Percentiles rank a stretch among this genome's conserved stretches.
Evolutionary conservation across 1,284 basidiomycete species (phyloP).

Genomic region (Anthracocystis walkeri): DNA sequence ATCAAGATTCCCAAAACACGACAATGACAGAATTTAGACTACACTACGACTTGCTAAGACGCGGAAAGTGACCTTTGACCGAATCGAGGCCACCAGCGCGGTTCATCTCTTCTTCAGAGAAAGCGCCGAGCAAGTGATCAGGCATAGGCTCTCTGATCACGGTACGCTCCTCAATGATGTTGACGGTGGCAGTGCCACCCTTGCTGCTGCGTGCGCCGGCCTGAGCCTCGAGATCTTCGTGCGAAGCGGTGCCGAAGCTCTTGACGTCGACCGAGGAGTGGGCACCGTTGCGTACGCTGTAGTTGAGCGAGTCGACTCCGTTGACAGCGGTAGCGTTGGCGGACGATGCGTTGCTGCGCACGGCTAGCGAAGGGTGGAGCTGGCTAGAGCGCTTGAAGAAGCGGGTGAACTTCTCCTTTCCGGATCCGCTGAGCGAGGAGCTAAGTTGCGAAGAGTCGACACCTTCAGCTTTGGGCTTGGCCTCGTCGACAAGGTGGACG

Average conservation of each 20-base stretch:
- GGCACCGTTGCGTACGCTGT: constrained; percentile 11
- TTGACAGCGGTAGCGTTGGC: constrained; percentile 5
- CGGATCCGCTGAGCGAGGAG: constrained; percentile 12
- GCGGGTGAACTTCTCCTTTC: constrained; percentile 32
- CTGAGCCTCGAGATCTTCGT: constrained; percentile 35
- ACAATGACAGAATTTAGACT: neutral
- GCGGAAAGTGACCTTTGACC: constrained; percentile 27
- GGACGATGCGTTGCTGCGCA: constrained; percentile 1
- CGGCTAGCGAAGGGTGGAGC: constrained; percentile 16
- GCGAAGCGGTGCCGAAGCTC: constrained; percentile 24
- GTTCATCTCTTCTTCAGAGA: neutral
- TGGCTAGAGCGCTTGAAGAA: constrained; percentile 33
- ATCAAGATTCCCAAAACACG: neutral
- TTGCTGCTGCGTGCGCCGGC: neutral
- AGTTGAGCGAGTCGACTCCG: constrained; percentile 21
- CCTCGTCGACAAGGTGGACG: constrained; percentile 50
- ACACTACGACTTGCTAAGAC: constrained; percentile 31
- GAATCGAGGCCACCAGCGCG: neutral
- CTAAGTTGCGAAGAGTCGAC: constrained; percentile 25
- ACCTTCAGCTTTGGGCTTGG: constrained; percentile 36
- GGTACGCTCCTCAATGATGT: constrained; percentile 32
- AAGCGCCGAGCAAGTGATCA: constrained; percentile 26
- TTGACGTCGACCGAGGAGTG: constrained; percentile 22
- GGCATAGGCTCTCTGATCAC: constrained; percentile 43
- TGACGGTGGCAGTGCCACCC: constrained; percentile 8